Evolutionary conservation across 2,329 filamentous ascomycete genomes (phyloP).

Genomic region (Bipolaris zeicola): DNA sequence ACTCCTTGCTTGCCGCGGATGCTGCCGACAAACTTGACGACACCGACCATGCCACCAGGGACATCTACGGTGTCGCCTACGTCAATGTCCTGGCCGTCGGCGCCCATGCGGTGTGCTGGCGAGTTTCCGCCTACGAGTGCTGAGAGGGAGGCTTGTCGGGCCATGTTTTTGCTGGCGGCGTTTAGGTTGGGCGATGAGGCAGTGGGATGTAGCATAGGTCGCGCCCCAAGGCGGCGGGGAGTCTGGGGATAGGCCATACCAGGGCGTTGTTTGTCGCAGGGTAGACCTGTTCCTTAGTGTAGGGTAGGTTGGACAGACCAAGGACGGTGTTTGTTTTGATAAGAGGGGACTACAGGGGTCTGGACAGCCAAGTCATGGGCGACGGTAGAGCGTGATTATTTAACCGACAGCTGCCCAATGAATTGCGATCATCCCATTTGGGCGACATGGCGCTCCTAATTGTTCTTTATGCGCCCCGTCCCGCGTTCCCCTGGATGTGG

Average conservation of each 20-base stretch:
- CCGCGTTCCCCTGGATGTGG: no score
- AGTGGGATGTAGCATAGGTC: conserved; percentile 50
- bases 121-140: conserved; percentile 64
- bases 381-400: conserved; percentile 11
- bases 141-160: conserved; percentile 73
- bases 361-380: conserved; percentile 5
- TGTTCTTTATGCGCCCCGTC: not conserved
- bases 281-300: conserved; percentile 17
- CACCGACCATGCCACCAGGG: conserved; percentile 89
- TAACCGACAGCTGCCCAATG: conserved; percentile 15
- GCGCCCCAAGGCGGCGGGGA: conserved; percentile 46
- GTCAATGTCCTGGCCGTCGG: conserved; percentile 61
- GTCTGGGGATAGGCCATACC: conserved; percentile 51
- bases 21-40: conserved; percentile 83
- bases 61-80: conserved; percentile 89
- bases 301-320: conserved; percentile 16
- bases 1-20: conserved; percentile 88
- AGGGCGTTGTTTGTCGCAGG: conserved; percentile 15
- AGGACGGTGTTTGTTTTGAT: conserved; percentile 23
- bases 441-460: conserved; percentile 4
- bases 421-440: not conserved
- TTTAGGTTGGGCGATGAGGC: conserved; percentile 53
- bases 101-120: conserved; percentile 51
- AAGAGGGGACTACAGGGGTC: conserved; percentile 13
- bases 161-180: conserved; percentile 55